Evolutionary conservation across 208 protist species (phyloP).

Genomic region (Strigomonas oncopelti): DNA sequence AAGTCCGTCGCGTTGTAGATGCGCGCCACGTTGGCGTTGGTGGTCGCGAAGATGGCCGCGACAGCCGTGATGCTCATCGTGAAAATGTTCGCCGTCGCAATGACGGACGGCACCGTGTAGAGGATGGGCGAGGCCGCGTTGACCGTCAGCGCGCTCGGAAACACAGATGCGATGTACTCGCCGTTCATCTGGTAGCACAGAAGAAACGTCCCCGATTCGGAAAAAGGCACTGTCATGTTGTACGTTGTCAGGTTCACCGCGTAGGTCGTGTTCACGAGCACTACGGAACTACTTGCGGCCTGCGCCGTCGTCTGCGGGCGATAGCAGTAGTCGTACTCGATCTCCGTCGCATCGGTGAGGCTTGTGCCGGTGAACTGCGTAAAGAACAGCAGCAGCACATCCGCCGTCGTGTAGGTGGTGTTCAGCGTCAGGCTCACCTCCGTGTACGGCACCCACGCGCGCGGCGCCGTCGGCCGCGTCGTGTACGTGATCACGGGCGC

Average conservation of each 20-base stretch:
- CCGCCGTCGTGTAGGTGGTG: slow-evolving; percentile 24
- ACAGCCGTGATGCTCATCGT: slow-evolving; percentile 55
- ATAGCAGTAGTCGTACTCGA: slow-evolving; percentile 71
- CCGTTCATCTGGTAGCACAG: slow-evolving; percentile 67
- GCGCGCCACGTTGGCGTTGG: slow-evolving; percentile 32
- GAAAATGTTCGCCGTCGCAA: slow-evolving; percentile 46
- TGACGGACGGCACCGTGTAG: slow-evolving; percentile 62
- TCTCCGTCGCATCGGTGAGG: slow-evolving; percentile 25
- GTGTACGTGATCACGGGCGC: slow-evolving; percentile 54
- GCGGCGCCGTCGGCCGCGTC: slow-evolving; percentile 45
- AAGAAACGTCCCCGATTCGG: slow-evolving; percentile 39
- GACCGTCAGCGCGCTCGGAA: slow-evolving; percentile 40
- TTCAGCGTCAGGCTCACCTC: slow-evolving; percentile 22
- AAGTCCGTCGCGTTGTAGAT: slow-evolving; percentile 39
- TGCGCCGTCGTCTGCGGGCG: slow-evolving; percentile 41
- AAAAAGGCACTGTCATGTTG: slow-evolving; percentile 44
- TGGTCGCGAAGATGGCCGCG: slow-evolving; percentile 62
- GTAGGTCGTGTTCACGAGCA: slow-evolving; percentile 67
- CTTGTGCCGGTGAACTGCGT: slow-evolving; percentile 38
- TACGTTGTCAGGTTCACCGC: slow-evolving; percentile 37
- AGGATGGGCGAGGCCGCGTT: slow-evolving; percentile 57
- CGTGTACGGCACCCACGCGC: slow-evolving; percentile 60
- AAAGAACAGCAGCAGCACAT: slow-evolving; percentile 69
- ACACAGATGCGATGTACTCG: slow-evolving; percentile 64
- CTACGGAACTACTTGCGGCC: slow-evolving; percentile 23